Conservation (phyloP, 495 filamentous ascomycete species). For the Penicillium cataractarum region DNA sequence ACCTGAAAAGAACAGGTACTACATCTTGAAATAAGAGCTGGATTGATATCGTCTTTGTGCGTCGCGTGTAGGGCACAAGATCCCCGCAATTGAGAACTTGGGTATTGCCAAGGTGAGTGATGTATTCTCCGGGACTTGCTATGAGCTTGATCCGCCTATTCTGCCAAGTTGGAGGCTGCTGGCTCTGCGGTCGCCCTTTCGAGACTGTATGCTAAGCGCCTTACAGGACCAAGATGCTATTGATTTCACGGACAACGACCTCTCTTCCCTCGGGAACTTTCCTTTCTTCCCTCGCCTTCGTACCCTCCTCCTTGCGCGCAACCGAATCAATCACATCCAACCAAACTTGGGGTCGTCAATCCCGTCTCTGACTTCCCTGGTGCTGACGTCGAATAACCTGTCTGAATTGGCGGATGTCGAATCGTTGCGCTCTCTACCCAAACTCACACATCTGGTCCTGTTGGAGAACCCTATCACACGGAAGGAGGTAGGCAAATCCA, state of each 20-base stretch:
- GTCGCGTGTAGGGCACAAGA: slow-evolving; percentile 86
- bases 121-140: slow-evolving; percentile 3
- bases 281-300: slow-evolving; percentile 86
- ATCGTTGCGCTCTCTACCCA: slow-evolving; percentile 66
- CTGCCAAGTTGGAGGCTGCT: neutral
- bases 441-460: slow-evolving; percentile 78
- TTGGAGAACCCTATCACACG: slow-evolving; percentile 86
- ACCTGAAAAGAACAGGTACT: slow-evolving; percentile 97
- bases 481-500: slow-evolving; percentile 73
- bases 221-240: slow-evolving; percentile 82
- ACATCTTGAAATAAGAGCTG: slow-evolving; percentile 73
- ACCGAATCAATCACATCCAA: slow-evolving; percentile 82
- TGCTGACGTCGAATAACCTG: slow-evolving; percentile 77
- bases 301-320: slow-evolving; percentile 86
- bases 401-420: slow-evolving; percentile 85
- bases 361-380: slow-evolving; percentile 76
- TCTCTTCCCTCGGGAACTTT: slow-evolving; percentile 86
- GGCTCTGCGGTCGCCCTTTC: neutral
- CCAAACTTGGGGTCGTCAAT: slow-evolving; percentile 68
- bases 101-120: slow-evolving; percentile 82
- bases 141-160: neutral
- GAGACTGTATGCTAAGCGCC: slow-evolving; percentile 15
- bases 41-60: slow-evolving; percentile 75
- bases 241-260: slow-evolving; percentile 98
- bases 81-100: slow-evolving; percentile 96